Evolutionary conservation across 2,329 filamentous ascomycete genomes (phyloP).

Genomic region (Fusarium torulosum): DNA sequence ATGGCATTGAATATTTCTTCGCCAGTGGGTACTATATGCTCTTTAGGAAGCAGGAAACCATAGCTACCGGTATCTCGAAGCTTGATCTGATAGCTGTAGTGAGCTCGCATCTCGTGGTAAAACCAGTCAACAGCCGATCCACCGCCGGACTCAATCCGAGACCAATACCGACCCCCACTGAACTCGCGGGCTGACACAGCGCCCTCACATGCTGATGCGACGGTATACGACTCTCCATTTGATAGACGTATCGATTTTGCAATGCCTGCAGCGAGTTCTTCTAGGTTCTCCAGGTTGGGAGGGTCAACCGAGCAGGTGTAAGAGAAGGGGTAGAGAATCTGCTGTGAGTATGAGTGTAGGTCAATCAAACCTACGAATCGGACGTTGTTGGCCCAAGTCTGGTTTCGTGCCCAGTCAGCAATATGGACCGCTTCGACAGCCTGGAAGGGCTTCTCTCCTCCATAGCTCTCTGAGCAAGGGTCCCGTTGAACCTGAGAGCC

Average conservation of each 20-base stretch:
- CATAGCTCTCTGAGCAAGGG: conserved; percentile 91
- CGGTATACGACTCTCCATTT: conserved; percentile 79
- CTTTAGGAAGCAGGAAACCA: conserved; percentile 88
- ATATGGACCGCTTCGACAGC: conserved; percentile 81
- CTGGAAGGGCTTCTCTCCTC: conserved; percentile 85
- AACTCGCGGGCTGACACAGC: conserved; percentile 62
- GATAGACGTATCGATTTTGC: conserved; percentile 90
- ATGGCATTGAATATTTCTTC: conserved; percentile 88
- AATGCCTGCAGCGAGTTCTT: conserved; percentile 89
- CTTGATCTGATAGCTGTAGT: conserved; percentile 94
- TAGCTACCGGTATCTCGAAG: conserved; percentile 93
- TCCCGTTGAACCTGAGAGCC: conserved; percentile 73
- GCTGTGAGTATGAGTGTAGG: conserved; percentile 94
- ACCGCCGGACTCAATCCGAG: conserved; percentile 78
- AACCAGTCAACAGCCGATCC: conserved; percentile 96
- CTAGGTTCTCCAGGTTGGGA: conserved; percentile 89
- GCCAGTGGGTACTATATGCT: conserved; percentile 89
- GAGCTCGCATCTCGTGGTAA: conserved; percentile 85
- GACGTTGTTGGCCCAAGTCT: conserved; percentile 79
- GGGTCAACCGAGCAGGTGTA: conserved; percentile 84
- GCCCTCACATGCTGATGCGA: conserved; percentile 88
- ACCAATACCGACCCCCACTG: conserved; percentile 38
- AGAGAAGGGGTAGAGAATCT: conserved; percentile 92
- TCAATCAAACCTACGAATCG: conserved; percentile 89
- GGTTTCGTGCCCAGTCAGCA: conserved; percentile 84